These are phyloP conservation scores for Ogataea philodendri DNA, from an alignment of 805 yeast species.

Conservation along the genomic window DNA sequence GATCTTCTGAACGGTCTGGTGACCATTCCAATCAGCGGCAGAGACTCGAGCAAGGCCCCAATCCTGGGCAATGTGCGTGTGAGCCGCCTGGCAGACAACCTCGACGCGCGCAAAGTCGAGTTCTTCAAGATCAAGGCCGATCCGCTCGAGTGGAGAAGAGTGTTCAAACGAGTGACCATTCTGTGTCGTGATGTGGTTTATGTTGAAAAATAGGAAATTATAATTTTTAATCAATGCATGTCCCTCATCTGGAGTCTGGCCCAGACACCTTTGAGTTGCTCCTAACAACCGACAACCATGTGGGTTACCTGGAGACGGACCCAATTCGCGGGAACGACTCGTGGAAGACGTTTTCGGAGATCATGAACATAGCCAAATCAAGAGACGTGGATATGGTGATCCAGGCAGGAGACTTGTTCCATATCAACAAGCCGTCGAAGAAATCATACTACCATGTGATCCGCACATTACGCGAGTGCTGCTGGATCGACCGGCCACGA, in stretches of 20 bases:
- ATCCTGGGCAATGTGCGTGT: constrained; percentile 49
- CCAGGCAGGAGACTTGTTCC: constrained; percentile 93
- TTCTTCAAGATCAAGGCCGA: constrained; percentile 60
- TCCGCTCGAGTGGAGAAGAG: constrained; percentile 71
- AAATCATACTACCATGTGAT: constrained; percentile 83
- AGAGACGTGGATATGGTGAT: constrained; percentile 83
- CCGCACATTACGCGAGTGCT: constrained; percentile 61
- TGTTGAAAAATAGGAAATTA: constrained; percentile 29
- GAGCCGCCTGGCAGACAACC: constrained; percentile 36
- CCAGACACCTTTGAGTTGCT: constrained; percentile 73
- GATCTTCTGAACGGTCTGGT: constrained; percentile 32
- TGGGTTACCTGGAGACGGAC: constrained; percentile 87
- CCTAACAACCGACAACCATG: constrained; percentile 93
- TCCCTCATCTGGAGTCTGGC: constrained; percentile 44
- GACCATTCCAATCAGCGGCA: constrained; percentile 39
- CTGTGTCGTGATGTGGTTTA: constrained; percentile 58
- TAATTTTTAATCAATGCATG: constrained; percentile 33
- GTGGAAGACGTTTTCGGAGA: constrained; percentile 83
- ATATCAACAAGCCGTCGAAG: constrained; percentile 83
- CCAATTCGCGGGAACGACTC: constrained; percentile 89
- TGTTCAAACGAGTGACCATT: constrained; percentile 56
- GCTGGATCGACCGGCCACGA: constrained; percentile 86
- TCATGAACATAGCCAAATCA: constrained; percentile 65
- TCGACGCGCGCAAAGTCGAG: constrained; percentile 46
- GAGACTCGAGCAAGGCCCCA: constrained; percentile 45